phyloP scores from a whole-genome alignment of 352 stramenopile genomes.

The Phytophthora hibernalis region DNA sequence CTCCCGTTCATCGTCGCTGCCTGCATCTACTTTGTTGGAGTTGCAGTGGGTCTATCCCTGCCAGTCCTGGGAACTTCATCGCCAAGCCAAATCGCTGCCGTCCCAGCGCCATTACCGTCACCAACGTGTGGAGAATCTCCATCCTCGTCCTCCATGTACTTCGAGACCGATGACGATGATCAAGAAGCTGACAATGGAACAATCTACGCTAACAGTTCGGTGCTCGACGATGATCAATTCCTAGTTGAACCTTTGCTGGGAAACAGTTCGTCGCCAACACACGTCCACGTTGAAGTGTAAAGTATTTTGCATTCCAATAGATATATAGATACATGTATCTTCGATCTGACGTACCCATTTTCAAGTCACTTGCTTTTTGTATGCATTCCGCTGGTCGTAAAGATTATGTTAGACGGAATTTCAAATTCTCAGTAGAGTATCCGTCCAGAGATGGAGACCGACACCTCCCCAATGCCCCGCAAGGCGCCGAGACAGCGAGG shows the following conservation, averaged over 20 bases:
- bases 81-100: slow-evolving; percentile 11
- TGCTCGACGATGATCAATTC: slow-evolving; percentile 33
- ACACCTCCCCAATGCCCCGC: not conserved
- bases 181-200: slow-evolving; percentile 19
- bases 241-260: slow-evolving; percentile 61
- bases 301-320: not conserved
- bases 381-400: slow-evolving; percentile 16
- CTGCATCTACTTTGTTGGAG: slow-evolving; percentile 54
- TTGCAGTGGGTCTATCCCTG: slow-evolving; percentile 53
- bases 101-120: slow-evolving; percentile 40
- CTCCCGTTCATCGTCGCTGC: slow-evolving; percentile 70
- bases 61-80: slow-evolving; percentile 28
- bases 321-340: not conserved
- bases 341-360: not conserved
- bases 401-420: slow-evolving; percentile 4
- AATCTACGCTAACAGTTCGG: slow-evolving; percentile 28
- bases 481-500: slow-evolving; percentile 11
- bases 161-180: slow-evolving; percentile 58
- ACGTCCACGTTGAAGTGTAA: slow-evolving; percentile 16
- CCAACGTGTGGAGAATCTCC: slow-evolving; percentile 47
- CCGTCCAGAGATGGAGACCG: slow-evolving; percentile 20
- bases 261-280: slow-evolving; percentile 10
- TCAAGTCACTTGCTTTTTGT: slow-evolving; percentile 13
- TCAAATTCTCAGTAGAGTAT: slow-evolving; percentile 14
- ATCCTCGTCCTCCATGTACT: slow-evolving; percentile 45